phyloP scores from a whole-genome alignment of 768 basidiomycete species.

The Psilocybe cubensis region DNA sequence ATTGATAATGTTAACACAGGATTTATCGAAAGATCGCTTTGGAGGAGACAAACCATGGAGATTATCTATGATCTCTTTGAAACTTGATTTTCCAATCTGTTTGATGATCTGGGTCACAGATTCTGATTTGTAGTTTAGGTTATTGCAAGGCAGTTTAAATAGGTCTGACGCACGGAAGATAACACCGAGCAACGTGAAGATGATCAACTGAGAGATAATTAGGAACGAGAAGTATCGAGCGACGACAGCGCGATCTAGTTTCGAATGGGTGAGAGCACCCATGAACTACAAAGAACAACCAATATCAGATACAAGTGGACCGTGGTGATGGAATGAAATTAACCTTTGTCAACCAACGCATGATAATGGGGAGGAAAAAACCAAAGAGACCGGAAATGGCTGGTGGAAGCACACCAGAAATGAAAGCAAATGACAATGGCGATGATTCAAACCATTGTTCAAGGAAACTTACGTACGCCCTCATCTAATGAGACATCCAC shows the following conservation, averaged over 20 bases:
- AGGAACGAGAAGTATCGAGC: slow-evolving; percentile 94
- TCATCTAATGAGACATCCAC: slow-evolving; percentile 36
- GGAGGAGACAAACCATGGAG: slow-evolving; percentile 42
- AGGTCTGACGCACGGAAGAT: slow-evolving; percentile 67
- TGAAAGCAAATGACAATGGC: slow-evolving; percentile 70
- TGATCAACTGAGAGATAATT: slow-evolving; percentile 89
- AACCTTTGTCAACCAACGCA: slow-evolving; percentile 84
- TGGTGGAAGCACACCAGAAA: slow-evolving; percentile 94
- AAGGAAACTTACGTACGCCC: slow-evolving; percentile 68
- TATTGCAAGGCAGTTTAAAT: too few relatives aligned
- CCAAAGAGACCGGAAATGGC: slow-evolving; percentile 87
- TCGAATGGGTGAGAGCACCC: slow-evolving; percentile 70
- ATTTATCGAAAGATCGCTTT: neutral
- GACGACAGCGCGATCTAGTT: slow-evolving; percentile 87
- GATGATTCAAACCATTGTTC: slow-evolving; percentile 69
- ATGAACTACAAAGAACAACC: slow-evolving; percentile 59
- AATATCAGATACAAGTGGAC: neutral
- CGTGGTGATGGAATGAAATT: slow-evolving; percentile 1
- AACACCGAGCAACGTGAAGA: slow-evolving; percentile 93
- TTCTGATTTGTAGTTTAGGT: neutral
- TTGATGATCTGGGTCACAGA: slow-evolving; percentile 10
- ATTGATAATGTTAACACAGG: neutral
- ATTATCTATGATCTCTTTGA: slow-evolving; percentile 48
- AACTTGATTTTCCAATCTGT: slow-evolving; percentile 48
- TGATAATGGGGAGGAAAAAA: slow-evolving; percentile 89